Conservation (phyloP, 1,284 basidiomycete genomes). For the Ustilago crameri region DNA sequence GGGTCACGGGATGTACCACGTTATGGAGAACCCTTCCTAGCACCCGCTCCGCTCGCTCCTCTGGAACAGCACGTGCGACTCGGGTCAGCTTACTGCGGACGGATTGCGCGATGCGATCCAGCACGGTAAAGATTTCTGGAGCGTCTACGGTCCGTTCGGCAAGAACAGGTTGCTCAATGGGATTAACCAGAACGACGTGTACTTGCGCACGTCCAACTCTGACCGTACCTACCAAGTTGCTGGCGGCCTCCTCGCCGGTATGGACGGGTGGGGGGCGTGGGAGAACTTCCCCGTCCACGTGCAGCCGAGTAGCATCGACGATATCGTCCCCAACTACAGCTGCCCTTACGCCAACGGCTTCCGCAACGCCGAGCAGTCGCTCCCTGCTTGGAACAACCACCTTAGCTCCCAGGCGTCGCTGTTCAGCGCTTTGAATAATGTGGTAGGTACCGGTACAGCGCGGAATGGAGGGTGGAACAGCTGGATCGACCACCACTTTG, state of each 20-base stretch:
- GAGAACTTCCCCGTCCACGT: slow-evolving; percentile 58
- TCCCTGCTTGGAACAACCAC: slow-evolving; percentile 71
- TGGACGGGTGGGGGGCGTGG: slow-evolving; percentile 67
- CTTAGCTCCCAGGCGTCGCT: slow-evolving; percentile 70
- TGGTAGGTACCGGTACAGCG: slow-evolving; percentile 71
- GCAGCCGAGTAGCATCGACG: slow-evolving; percentile 69
- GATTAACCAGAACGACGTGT: slow-evolving; percentile 69
- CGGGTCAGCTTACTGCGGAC: slow-evolving; percentile 72
- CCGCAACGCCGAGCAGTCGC: slow-evolving; percentile 65
- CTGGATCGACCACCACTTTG: slow-evolving; percentile 70
- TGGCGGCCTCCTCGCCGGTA: slow-evolving; percentile 72
- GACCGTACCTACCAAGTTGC: slow-evolving; percentile 73
- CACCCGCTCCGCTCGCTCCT: slow-evolving; percentile 72
- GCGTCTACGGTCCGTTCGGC: slow-evolving; percentile 70
- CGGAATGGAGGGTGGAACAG: slow-evolving; percentile 70
- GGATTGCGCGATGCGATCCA: slow-evolving; percentile 72
- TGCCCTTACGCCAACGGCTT: slow-evolving; percentile 72
- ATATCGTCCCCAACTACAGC: slow-evolving; percentile 71
- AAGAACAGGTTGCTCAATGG: slow-evolving; percentile 71
- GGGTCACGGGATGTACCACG: slow-evolving; percentile 69
- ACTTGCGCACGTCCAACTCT: slow-evolving; percentile 71
- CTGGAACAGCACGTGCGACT: slow-evolving; percentile 74
- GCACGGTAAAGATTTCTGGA: slow-evolving; percentile 74
- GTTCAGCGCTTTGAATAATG: slow-evolving; percentile 70
- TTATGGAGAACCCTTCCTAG: slow-evolving; percentile 69